Conservation (phyloP, 1,284 basidiomycete genomes). For the Moniliella sp. region DNA sequence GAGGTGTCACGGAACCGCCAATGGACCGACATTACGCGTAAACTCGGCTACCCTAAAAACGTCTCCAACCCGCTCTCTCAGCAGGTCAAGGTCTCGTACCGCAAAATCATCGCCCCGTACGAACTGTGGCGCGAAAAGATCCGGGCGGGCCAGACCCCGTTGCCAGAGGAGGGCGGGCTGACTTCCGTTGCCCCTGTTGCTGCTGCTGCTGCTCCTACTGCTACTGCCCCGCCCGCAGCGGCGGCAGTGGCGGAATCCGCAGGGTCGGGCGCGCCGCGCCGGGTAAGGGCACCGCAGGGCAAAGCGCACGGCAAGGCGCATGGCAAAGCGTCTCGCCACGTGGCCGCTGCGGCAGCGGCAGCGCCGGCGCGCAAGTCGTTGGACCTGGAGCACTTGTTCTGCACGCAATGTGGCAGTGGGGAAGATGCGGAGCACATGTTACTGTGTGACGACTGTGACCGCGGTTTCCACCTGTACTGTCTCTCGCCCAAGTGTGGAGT, state of each 20-base stretch:
- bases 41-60: slow-evolving; percentile 51
- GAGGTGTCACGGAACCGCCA: slow-evolving; percentile 53
- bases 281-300: not conserved
- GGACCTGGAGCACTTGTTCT: slow-evolving; percentile 13
- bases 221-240: not conserved
- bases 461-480: slow-evolving; percentile 83
- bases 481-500: slow-evolving; percentile 64
- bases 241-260: not conserved
- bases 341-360: too few species aligned
- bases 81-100: slow-evolving; percentile 71
- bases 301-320: not conserved
- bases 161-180: not conserved
- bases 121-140: slow-evolving; percentile 52
- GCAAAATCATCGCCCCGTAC: slow-evolving; percentile 72
- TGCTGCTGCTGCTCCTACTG: not conserved
- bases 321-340: too few species aligned
- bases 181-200: not conserved
- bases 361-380: slow-evolving; percentile 27
- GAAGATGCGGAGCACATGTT: slow-evolving; percentile 73
- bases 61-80: slow-evolving; percentile 50
- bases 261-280: not conserved
- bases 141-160: not conserved
- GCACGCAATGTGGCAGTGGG: slow-evolving; percentile 47
- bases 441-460: slow-evolving; percentile 87
- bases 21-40: slow-evolving; percentile 63